Conservation (phyloP, 331 rosid species). For the Quercus phellos region DNA sequence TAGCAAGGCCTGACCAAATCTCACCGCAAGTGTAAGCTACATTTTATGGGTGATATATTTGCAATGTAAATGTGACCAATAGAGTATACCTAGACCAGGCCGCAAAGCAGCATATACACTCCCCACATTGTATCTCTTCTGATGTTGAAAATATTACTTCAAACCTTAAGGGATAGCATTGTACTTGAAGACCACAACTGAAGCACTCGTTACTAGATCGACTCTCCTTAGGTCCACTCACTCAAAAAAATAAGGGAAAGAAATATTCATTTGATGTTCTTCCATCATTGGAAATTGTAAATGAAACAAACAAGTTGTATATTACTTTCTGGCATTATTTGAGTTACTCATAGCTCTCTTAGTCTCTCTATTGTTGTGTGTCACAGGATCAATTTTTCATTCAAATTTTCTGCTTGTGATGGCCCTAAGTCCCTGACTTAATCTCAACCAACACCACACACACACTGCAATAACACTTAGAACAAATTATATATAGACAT, state of each 20-base stretch:
- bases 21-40: background rate
- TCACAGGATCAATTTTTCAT: too few relatives aligned
- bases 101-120: background rate
- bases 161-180: background rate
- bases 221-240: background rate
- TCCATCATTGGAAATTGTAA: too few relatives aligned
- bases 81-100: background rate
- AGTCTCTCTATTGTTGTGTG: too few relatives aligned
- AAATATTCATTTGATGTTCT: background rate
- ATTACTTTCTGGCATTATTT: background rate
- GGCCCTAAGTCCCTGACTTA: too few relatives aligned
- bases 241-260: background rate
- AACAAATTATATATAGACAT: too few relatives aligned
- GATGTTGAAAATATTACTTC: too few relatives aligned
- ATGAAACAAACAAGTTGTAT: background rate
- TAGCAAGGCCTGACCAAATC: conserved; percentile 11
- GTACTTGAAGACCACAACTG: background rate
- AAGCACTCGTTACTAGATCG: background rate
- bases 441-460: too few relatives aligned
- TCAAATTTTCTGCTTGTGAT: too few relatives aligned
- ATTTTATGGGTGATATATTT: background rate
- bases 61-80: background rate
- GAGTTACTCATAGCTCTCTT: too few relatives aligned
- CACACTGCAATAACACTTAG: too few relatives aligned
- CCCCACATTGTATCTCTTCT: background rate